Percentiles rank a stretch among this genome's conserved stretches.
Evolutionary conservation across 768 basidiomycete genomes (phyloP).

Genomic region (Royoungia palumana): DNA sequence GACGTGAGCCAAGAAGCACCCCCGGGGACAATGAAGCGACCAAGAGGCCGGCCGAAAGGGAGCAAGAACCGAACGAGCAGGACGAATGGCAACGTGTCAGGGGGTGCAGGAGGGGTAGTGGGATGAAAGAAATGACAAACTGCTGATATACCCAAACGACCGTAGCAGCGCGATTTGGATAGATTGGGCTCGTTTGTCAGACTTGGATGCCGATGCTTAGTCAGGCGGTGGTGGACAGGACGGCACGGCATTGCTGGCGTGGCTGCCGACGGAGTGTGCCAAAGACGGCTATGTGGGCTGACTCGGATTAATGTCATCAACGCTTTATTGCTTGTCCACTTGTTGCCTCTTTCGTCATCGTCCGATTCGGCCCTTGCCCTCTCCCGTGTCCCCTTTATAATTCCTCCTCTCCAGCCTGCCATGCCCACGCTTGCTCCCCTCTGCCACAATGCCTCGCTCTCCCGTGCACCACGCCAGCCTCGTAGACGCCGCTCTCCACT

Average conservation of each 20-base stretch:
- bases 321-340: conserved; percentile 17
- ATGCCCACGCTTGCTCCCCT: conserved; percentile 7
- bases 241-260: not conserved
- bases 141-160: conserved; percentile 12
- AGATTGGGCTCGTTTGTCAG: not conserved
- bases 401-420: conserved; percentile 7
- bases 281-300: not conserved
- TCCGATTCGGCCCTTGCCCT: conserved; percentile 36
- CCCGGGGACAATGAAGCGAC: conserved; percentile 41
- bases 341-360: conserved; percentile 27
- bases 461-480: conserved; percentile 50
- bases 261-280: not conserved
- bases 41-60: conserved; percentile 66
- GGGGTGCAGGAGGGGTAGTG: conserved; percentile 5
- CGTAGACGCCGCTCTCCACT: conserved; percentile 61
- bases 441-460: conserved; percentile 21
- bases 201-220: conserved; percentile 12
- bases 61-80: conserved; percentile 51
- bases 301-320: conserved; percentile 4
- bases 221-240: too few species aligned
- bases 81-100: conserved; percentile 14
- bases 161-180: too few species aligned
- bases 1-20: conserved; percentile 30
- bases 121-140: too few species aligned
- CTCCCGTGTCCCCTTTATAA: conserved; percentile 33